Evolutionary conservation across 108 stramenopile species (phyloP).

Genomic region (Stephanodiscus minutulus): DNA sequence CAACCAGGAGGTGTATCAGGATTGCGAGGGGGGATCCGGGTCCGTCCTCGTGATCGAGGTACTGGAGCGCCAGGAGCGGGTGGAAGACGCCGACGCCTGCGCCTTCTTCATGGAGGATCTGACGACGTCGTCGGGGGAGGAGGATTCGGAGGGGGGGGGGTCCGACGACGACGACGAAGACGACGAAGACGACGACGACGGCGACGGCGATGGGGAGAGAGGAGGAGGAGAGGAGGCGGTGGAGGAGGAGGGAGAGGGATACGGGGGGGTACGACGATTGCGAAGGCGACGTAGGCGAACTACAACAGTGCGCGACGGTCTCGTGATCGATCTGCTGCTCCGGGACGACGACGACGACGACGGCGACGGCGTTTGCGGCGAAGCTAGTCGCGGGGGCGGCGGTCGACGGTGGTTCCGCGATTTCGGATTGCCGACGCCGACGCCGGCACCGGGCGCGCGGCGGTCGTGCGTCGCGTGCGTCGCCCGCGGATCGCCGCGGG

Average conservation of each 20-base stretch:
- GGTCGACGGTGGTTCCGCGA: neutral
- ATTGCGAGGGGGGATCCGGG: constrained; percentile 46
- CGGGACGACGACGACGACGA: constrained; percentile 14
- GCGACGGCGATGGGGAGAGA: constrained; percentile 2
- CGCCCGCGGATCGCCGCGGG: constrained; percentile 20
- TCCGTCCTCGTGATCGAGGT: constrained; percentile 69
- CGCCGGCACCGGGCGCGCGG: neutral
- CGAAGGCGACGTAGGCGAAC: neutral
- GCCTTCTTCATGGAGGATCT: constrained; percentile 71
- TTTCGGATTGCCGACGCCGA: neutral
- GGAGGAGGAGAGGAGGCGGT: neutral
- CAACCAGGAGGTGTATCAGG: constrained; percentile 80
- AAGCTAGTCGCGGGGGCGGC: constrained; percentile 1
- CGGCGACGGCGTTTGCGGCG: neutral
- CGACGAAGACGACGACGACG: neutral
- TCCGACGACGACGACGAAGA: constrained; percentile 13
- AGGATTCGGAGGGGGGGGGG: constrained; percentile 54
- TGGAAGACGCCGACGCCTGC: constrained; percentile 50
- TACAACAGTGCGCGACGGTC: neutral
- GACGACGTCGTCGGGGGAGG: too few species aligned
- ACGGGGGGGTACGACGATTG: neutral
- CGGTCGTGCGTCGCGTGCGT: constrained; percentile 15
- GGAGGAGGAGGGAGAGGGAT: neutral
- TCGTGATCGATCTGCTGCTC: neutral
- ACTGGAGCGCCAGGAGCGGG: constrained; percentile 51